Evolutionary conservation across 805 yeast genomes (phyloP), one percentile per base, ranked within the genome.

Genomic region (Kluyveromyces siamensis): DNA sequence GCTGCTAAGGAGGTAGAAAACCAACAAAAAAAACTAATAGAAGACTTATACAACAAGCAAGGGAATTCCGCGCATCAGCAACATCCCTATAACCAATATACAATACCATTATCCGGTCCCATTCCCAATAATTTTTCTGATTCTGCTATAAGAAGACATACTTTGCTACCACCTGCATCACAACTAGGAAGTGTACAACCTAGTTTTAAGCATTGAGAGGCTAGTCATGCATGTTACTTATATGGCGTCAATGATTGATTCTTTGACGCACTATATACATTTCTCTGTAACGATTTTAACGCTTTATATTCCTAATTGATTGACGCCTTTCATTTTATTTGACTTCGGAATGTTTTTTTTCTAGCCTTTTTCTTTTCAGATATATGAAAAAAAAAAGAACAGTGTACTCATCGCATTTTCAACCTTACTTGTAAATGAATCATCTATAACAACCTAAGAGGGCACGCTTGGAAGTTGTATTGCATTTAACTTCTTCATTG

Each of bases 51-150:
- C 40, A 65, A 53, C 74, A 64, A 63, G 84, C 80, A 64, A 89
- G 84, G 68, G 82, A 82, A 67, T 95, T 95, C 71, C 76, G 95
- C 62, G 96, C 93, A 65, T 95, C 95, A 74, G 93, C 90, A 69
- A 96, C 83, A 70, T 96, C 96, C 68, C 95, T 96, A 77, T 87
- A 78, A 57, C 96, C 88, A 70, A 87, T 79, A 68, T 96, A 91
- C 72, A 87, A 78, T 67, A 87, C 53, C 49, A 45, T 21, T 19
- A 37, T 11, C 40, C 11, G 40, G n/a, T 3, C 40, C 19, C 10
- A 8, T 17, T 38, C 10, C 10, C 11, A 38, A 38, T 10, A 38
- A 38, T 38, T 19, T 38, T 17, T n/a, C 40, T 19, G 44, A 27
- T 27, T 25, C 27, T 9, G n/a, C 37, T 11, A 25, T 27, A 14